Conservation (phyloP, 176 grass and related monocot species). For the Triticum turgidum region DNA sequence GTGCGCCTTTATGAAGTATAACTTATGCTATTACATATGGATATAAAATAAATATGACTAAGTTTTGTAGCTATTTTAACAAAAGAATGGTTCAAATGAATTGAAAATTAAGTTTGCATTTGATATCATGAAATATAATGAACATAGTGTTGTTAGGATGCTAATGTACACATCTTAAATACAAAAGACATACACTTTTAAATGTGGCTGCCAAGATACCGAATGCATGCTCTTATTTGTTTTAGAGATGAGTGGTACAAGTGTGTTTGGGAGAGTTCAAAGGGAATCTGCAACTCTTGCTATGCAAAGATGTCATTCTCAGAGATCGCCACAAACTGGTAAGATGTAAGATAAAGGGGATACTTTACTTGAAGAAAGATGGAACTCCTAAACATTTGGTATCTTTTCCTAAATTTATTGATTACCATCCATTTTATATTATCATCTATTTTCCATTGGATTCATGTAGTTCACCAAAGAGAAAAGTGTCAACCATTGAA, state of each 20-base stretch:
- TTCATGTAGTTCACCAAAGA: constrained; percentile 65
- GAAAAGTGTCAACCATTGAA: constrained; percentile 54
- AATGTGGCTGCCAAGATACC: not conserved
- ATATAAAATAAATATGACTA: not conserved
- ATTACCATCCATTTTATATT: not conserved
- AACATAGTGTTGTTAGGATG: not conserved
- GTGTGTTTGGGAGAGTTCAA: constrained; percentile 52
- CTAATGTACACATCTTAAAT: not conserved
- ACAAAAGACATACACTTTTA: not conserved
- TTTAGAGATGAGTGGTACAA: constrained; percentile 41
- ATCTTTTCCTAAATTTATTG: constrained; percentile 15
- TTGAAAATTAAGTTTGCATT: not conserved
- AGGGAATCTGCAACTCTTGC: constrained; percentile 83
- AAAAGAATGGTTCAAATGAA: not conserved
- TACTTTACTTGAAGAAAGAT: constrained; percentile 45
- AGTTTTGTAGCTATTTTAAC: not conserved
- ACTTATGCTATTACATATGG: not conserved
- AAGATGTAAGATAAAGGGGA: constrained; percentile 57
- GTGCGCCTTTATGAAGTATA: not conserved
- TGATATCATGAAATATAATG: not conserved
- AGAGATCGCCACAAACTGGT: constrained; percentile 68
- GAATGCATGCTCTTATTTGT: constrained; percentile 4
- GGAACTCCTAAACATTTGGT: constrained; percentile 62
- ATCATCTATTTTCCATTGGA: not conserved
- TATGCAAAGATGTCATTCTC: constrained; percentile 93